Conservation (phyloP, 768 basidiomycete genomes). For the Russula lepida region DNA sequence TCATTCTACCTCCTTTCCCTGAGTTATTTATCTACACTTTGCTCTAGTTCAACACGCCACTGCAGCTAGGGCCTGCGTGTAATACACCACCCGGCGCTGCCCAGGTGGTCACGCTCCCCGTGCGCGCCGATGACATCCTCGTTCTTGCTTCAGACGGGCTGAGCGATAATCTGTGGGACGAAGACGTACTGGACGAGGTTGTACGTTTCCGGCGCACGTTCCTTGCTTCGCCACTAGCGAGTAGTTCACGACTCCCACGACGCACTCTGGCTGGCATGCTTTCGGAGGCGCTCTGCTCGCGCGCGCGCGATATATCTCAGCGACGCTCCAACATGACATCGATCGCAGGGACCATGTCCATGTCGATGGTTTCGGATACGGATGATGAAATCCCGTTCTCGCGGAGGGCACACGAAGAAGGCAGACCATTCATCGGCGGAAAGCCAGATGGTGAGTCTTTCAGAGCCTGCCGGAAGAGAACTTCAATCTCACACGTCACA, state of each 20-base stretch:
- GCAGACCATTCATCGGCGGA: constrained; percentile 65
- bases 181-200: constrained; percentile 79
- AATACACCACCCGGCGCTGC: constrained; percentile 61
- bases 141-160: constrained; percentile 78
- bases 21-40: background rate
- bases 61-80: constrained; percentile 54
- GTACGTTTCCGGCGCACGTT: constrained; percentile 43
- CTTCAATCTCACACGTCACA: constrained; percentile 21
- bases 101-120: constrained; percentile 60
- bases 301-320: constrained; percentile 64
- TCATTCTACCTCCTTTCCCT: constrained; percentile 13
- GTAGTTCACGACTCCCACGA: constrained; percentile 31
- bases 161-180: constrained; percentile 83
- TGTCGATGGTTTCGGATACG: background rate
- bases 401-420: constrained; percentile 65
- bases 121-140: constrained; percentile 63
- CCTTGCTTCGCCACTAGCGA: constrained; percentile 8
- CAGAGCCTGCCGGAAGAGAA: background rate
- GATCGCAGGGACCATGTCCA: background rate
- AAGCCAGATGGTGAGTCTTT: constrained; percentile 68
- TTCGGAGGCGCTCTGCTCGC: constrained; percentile 72
- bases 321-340: constrained; percentile 11
- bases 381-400: constrained; percentile 73
- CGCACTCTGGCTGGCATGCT: constrained; percentile 60
- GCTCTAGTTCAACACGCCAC: constrained; percentile 50